Conservation (phyloP, 2,329 filamentous ascomycete species). For the Lachnellula subtilissima region DNA sequence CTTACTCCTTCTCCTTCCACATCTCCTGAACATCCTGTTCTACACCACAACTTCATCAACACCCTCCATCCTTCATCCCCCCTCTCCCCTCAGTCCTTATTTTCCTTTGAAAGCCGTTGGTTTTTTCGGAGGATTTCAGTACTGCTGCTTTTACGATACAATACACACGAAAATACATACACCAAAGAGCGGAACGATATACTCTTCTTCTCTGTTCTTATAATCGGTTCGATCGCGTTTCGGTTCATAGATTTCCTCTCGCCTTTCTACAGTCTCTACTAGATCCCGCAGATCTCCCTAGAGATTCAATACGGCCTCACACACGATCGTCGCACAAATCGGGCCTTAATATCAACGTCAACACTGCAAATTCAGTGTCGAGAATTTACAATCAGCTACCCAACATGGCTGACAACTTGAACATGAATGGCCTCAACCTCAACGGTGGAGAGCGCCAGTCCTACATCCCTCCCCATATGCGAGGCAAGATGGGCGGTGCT, state of each 20-base stretch:
- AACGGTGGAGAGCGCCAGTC: conserved; percentile 54
- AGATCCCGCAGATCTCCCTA: conserved; percentile 24
- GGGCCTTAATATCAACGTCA: conserved; percentile 10
- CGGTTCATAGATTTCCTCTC: conserved; percentile 24
- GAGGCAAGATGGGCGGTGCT: conserved; percentile 47
- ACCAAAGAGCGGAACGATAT: conserved; percentile 10
- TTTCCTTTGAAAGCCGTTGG: conserved; percentile 42
- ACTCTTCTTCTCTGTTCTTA: conserved; percentile 15
- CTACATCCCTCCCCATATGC: conserved; percentile 84
- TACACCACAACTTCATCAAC: conserved; percentile 17
- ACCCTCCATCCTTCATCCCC: conserved; percentile 7
- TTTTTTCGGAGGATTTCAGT: conserved; percentile 37
- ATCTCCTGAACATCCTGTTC: conserved; percentile 2
- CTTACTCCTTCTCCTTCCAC: conserved; percentile 16
- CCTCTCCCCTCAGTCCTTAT: conserved; percentile 20
- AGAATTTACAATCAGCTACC: conserved; percentile 15
- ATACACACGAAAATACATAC: neutral
- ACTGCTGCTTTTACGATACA: neutral
- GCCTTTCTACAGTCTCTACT: conserved; percentile 22
- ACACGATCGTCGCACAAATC: conserved; percentile 3
- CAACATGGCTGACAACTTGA: conserved; percentile 79
- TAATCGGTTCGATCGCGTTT: conserved; percentile 31
- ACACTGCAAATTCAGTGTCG: neutral
- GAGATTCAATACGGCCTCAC: conserved; percentile 15
- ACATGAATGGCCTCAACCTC: conserved; percentile 72